Conservation (phyloP, 495 filamentous ascomycete genomes). For the Hyphodiscus hymeniophilus region DNA sequence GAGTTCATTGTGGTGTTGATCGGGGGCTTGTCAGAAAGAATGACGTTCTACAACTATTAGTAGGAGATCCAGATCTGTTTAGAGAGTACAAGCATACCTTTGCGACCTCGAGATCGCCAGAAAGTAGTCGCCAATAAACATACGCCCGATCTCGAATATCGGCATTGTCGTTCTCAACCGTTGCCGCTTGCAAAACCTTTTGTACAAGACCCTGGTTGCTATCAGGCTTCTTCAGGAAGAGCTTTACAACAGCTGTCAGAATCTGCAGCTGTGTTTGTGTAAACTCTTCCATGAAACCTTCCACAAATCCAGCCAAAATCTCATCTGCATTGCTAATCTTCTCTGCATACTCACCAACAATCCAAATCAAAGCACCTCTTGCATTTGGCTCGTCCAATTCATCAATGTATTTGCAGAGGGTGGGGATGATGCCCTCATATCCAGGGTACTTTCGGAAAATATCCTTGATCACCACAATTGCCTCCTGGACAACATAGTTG, state of each 20-base stretch:
- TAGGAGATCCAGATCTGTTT: too few relatives aligned
- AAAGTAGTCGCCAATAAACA: slow-evolving; percentile 97
- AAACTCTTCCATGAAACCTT: slow-evolving; percentile 88
- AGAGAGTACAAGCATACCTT: slow-evolving; percentile 43
- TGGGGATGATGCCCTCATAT: slow-evolving; percentile 96
- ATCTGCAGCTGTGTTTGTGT: slow-evolving; percentile 93
- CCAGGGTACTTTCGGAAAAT: slow-evolving; percentile 97
- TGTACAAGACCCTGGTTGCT: slow-evolving; percentile 82
- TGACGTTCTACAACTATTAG: slow-evolving; percentile 56
- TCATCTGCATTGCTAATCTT: slow-evolving; percentile 97
- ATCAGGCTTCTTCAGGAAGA: slow-evolving; percentile 93
- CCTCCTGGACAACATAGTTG: slow-evolving; percentile 98
- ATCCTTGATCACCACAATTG: slow-evolving; percentile 96
- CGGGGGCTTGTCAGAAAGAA: slow-evolving; percentile 88
- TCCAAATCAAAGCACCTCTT: slow-evolving; percentile 90
- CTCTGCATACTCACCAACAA: slow-evolving; percentile 96
- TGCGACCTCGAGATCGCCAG: slow-evolving; percentile 80
- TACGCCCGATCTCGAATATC: slow-evolving; percentile 96
- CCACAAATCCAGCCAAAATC: slow-evolving; percentile 77
- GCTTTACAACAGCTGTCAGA: slow-evolving; percentile 89
- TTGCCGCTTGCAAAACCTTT: slow-evolving; percentile 86
- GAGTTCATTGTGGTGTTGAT: slow-evolving; percentile 91
- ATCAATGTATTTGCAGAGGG: slow-evolving; percentile 92
- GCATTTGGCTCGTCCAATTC: slow-evolving; percentile 94
- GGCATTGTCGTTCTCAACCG: slow-evolving; percentile 91